These are phyloP conservation scores for Apiotrichum akiyoshidainum DNA, from an alignment of 1,284 basidiomycete genomes.

Conservation along the genomic window DNA sequence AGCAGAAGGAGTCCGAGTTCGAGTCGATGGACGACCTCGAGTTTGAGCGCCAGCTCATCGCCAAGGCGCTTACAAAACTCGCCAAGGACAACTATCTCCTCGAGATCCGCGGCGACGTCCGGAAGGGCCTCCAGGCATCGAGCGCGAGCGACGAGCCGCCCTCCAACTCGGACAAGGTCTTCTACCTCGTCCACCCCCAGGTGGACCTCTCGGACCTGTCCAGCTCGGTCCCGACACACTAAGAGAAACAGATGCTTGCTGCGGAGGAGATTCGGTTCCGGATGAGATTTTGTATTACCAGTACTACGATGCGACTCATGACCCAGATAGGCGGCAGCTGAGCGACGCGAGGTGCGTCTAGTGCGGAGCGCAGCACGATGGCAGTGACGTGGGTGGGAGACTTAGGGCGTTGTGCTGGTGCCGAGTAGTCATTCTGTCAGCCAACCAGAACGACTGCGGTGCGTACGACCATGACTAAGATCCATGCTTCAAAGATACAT, in stretches of 20 bases:
- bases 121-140: constrained; percentile 67
- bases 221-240: constrained; percentile 29
- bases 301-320: background rate
- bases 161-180: constrained; percentile 36
- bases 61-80: constrained; percentile 82
- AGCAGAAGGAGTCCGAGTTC: constrained; percentile 78
- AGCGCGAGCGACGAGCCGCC: constrained; percentile 35
- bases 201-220: constrained; percentile 50
- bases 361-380: too few species aligned
- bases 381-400: too few species aligned
- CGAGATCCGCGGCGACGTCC: constrained; percentile 74
- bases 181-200: constrained; percentile 51
- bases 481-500: too few species aligned
- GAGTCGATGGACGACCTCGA: constrained; percentile 85
- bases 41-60: constrained; percentile 82
- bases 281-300: constrained; percentile 2
- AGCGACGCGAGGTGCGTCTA: too few species aligned
- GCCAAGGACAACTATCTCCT: constrained; percentile 88
- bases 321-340: too few species aligned
- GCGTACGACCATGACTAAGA: too few species aligned
- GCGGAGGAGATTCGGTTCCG: background rate
- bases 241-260: background rate
- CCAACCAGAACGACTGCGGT: too few species aligned
- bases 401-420: too few species aligned
- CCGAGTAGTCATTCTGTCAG: too few species aligned